A percentile compares a stretch with the other conserved stretches of the same genome.
phyloP scores from a whole-genome alignment of 257 asterid species.

The Solanum virginianum region DNA sequence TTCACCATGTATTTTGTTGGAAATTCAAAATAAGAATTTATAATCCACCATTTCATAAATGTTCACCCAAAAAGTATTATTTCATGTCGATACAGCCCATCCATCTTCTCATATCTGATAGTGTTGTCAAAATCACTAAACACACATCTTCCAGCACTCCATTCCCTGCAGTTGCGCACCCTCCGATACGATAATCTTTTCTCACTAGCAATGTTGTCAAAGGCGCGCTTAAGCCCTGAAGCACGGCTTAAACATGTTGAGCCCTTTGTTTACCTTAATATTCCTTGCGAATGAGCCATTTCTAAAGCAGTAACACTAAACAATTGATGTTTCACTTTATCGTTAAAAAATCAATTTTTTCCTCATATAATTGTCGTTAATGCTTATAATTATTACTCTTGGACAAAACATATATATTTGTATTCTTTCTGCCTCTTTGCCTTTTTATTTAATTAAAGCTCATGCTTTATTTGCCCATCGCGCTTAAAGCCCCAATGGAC shows the following conservation, averaged over 20 bases:
- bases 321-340: neutral
- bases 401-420: neutral
- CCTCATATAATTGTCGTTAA: neutral
- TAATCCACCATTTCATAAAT: neutral
- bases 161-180: neutral
- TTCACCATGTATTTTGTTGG: neutral
- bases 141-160: neutral
- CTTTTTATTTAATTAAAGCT: neutral
- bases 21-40: neutral
- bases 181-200: neutral
- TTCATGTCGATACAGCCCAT: neutral
- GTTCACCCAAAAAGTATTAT: neutral
- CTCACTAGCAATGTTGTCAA: neutral
- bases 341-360: too few species aligned
- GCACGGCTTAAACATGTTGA: neutral
- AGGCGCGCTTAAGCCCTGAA: neutral
- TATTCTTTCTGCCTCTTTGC: neutral
- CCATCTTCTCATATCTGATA: neutral
- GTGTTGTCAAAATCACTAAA: neutral
- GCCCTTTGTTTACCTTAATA: neutral
- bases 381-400: neutral
- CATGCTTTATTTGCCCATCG: neutral
- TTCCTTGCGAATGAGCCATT: neutral
- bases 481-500: neutral
- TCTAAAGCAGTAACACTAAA: neutral